These are phyloP conservation scores for Plasmodium sp. DNA, from an alignment of 169 alveolate genomes.

Conservation along the genomic window DNA sequence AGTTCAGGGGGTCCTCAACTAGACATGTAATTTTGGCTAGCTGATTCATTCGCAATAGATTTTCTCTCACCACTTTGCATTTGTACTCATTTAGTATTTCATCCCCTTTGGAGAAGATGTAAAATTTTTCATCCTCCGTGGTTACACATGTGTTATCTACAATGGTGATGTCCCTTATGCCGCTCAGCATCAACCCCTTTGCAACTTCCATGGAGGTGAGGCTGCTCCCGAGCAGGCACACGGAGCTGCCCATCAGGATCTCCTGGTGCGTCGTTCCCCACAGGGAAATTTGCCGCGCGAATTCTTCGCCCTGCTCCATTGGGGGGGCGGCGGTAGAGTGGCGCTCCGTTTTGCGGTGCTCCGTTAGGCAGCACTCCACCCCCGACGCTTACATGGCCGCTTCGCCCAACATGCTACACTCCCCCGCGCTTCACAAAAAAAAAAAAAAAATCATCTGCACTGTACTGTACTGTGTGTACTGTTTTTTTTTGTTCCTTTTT, in stretches of 20 bases:
- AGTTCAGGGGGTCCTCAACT: conserved; percentile 1
- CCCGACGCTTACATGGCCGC: neutral
- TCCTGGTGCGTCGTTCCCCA: conserved; percentile 63
- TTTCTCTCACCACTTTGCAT: conserved; percentile 17
- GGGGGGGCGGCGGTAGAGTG: neutral
- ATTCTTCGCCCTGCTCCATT: conserved; percentile 27
- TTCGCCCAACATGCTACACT: neutral
- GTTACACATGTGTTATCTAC: conserved; percentile 17
- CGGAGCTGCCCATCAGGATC: conserved; percentile 23
- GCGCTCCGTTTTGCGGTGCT: neutral
- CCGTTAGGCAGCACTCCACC: neutral
- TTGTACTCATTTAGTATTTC: conserved; percentile 14
- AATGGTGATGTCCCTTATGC: conserved; percentile 4
- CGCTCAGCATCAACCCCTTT: conserved; percentile 34
- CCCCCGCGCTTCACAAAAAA: neutral
- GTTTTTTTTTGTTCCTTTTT: no score
- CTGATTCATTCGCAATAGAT: conserved; percentile 15
- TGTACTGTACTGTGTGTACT: no score
- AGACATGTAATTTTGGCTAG: conserved; percentile 17
- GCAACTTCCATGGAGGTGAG: conserved; percentile 19
- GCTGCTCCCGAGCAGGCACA: conserved; percentile 26
- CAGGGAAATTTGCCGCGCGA: conserved; percentile 16
- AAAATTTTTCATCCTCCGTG: neutral
- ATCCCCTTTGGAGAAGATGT: neutral
- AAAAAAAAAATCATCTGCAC: neutral